phyloP scores from a whole-genome alignment of 148 eudicot genomes.

The Vaccinium macrocarpon region DNA sequence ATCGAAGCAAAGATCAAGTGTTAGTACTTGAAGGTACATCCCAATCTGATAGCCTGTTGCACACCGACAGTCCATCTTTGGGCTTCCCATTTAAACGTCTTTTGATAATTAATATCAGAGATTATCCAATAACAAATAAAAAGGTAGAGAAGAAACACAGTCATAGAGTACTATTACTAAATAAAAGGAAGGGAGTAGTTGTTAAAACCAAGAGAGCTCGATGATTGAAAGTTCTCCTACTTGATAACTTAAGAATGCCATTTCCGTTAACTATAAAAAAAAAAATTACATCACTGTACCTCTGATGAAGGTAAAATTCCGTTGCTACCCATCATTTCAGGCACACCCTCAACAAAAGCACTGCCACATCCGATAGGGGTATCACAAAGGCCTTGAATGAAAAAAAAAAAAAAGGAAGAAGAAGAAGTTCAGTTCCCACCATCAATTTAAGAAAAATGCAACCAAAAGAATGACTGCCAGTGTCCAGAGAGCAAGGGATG shows the following conservation, averaged over 20 bases:
- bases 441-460: background rate
- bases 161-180: background rate
- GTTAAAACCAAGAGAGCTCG: background rate
- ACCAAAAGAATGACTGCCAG: slow-evolving; percentile 1
- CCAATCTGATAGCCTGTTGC: background rate
- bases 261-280: background rate
- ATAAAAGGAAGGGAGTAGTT: too few relatives aligned
- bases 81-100: background rate
- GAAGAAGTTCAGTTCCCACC: background rate
- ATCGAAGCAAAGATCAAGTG: background rate
- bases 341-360: slow-evolving; percentile 34
- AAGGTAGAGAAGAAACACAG: background rate
- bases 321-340: slow-evolving; percentile 34
- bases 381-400: slow-evolving; percentile 32
- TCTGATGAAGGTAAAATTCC: slow-evolving; percentile 35
- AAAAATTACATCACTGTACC: slow-evolving; percentile 31
- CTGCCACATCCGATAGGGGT: slow-evolving; percentile 32
- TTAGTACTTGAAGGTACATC: background rate
- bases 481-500: background rate
- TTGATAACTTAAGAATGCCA: slow-evolving; percentile 11
- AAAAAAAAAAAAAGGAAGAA: background rate
- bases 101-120: background rate
- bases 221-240: background rate
- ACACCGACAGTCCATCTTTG: background rate
- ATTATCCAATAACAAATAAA: background rate